phyloP scores from a whole-genome alignment of 306 rosid species.

The Rosa multiflora region DNA sequence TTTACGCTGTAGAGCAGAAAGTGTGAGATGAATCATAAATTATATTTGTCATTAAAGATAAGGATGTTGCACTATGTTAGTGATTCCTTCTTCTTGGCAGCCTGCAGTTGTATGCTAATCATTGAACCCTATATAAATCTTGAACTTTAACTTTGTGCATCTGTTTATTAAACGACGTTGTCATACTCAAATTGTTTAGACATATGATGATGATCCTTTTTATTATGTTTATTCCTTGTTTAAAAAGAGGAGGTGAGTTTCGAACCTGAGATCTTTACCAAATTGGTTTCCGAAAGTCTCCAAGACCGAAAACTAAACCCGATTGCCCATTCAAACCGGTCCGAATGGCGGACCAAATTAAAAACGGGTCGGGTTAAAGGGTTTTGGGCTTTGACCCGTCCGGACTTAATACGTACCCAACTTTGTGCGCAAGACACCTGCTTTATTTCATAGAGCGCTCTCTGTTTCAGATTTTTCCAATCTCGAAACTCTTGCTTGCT shows the following conservation, averaged over 20 bases:
- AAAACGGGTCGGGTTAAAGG: slow-evolving; percentile 7
- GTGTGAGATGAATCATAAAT: background rate
- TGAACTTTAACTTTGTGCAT: background rate
- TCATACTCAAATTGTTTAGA: background rate
- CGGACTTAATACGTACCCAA: background rate
- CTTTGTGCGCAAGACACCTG: slow-evolving; percentile 6
- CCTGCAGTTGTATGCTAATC: background rate
- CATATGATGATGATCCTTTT: background rate
- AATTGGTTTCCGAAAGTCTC: too few relatives aligned
- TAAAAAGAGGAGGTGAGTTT: background rate
- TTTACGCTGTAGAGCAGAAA: too few relatives aligned
- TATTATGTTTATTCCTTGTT: background rate
- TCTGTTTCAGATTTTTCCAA: background rate
- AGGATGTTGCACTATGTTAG: background rate
- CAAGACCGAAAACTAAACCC: too few relatives aligned
- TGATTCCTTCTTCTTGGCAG: background rate
- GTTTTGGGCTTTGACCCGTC: background rate
- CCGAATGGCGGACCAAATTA: too few relatives aligned
- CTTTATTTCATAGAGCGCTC: background rate
- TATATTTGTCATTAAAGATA: background rate
- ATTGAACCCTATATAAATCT: background rate
- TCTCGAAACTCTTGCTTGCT: background rate
- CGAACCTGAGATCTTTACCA: background rate
- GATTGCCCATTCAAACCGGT: too few relatives aligned
- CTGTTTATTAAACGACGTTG: background rate